A percentile compares a stretch with the other conserved stretches of the same genome.
Evolutionary conservation across 1,139 yeast genomes (phyloP).

Genomic region (Yamadazyma songkhlaensis): DNA sequence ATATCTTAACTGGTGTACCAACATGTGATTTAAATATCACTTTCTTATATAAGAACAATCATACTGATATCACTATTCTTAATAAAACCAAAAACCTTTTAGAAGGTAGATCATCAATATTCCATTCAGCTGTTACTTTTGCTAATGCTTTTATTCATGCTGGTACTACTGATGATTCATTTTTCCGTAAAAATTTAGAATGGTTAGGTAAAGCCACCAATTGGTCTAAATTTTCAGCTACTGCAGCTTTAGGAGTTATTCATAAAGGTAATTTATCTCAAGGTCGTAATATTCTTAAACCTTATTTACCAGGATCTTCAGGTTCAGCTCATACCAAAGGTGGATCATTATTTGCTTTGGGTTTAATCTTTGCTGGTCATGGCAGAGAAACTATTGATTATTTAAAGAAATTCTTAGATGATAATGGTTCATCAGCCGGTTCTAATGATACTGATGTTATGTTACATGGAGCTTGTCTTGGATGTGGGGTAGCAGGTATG

Average conservation of each 20-base stretch:
- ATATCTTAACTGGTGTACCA: constrained; percentile 87
- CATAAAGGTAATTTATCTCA: constrained; percentile 93
- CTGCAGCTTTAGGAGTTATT: constrained; percentile 97
- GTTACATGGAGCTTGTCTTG: constrained; percentile 94
- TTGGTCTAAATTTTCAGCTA: constrained; percentile 97
- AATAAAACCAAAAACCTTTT: constrained; percentile 77
- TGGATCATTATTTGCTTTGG: constrained; percentile 92
- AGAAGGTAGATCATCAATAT: constrained; percentile 91
- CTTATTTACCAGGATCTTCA: constrained; percentile 84
- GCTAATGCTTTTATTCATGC: constrained; percentile 94
- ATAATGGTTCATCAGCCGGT: constrained; percentile 63
- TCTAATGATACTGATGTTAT: constrained; percentile 80
- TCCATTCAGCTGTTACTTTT: constrained; percentile 94
- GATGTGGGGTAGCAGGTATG: constrained; percentile 97
- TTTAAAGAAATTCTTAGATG: constrained; percentile 70
- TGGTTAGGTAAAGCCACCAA: constrained; percentile 97
- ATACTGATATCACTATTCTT: constrained; percentile 79
- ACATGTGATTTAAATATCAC: constrained; percentile 92
- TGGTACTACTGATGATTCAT: constrained; percentile 94
- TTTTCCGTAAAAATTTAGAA: constrained; percentile 85
- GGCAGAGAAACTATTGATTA: constrained; percentile 86
- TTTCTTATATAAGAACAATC: constrained; percentile 80
- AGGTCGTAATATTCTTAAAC: constrained; percentile 83
- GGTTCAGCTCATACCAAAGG: constrained; percentile 90
- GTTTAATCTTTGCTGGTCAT: constrained; percentile 93